These are phyloP conservation scores for Leccinum subgranulosum DNA, from an alignment of 768 basidiomycete genomes.

Conservation along the genomic window DNA sequence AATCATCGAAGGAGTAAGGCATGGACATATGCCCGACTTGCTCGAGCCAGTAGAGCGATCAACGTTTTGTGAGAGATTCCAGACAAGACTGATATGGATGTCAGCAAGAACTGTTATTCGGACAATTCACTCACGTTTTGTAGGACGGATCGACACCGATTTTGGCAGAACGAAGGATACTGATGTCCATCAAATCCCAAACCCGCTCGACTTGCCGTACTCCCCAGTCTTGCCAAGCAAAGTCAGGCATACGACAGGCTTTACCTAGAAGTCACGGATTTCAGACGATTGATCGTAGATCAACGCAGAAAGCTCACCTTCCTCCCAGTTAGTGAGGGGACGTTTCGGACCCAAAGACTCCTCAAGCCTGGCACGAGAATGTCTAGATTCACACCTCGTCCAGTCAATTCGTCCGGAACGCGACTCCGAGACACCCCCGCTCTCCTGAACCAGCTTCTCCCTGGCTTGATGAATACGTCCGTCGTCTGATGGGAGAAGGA, in stretches of 20 bases:
- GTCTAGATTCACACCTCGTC: slow-evolving; percentile 89
- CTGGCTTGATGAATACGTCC: slow-evolving; percentile 88
- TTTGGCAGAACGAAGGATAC: slow-evolving; percentile 73
- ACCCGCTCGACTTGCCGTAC: slow-evolving; percentile 91
- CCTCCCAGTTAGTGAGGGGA: slow-evolving; percentile 91
- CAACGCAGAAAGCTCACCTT: slow-evolving; percentile 49
- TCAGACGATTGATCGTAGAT: not conserved
- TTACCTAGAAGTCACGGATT: slow-evolving; percentile 48
- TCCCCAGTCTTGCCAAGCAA: slow-evolving; percentile 94
- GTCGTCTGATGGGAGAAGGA: slow-evolving; percentile 88
- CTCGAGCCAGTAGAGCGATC: slow-evolving; percentile 84
- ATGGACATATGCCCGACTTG: slow-evolving; percentile 83
- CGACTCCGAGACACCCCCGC: slow-evolving; percentile 55
- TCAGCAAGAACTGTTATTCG: not conserved
- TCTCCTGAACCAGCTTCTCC: slow-evolving; percentile 75
- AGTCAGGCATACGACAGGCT: slow-evolving; percentile 81
- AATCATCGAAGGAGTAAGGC: slow-evolving; percentile 95
- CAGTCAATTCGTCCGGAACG: slow-evolving; percentile 80
- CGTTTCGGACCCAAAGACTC: slow-evolving; percentile 79
- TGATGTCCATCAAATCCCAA: slow-evolving; percentile 94
- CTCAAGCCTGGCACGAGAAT: slow-evolving; percentile 82
- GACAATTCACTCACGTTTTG: slow-evolving; percentile 65
- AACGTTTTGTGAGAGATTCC: slow-evolving; percentile 97
- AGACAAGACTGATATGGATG: slow-evolving; percentile 60
- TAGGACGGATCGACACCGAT: slow-evolving; percentile 82